phyloP scores from a whole-genome alignment of 805 yeast species.

The Yamadazyma akitaensis region DNA sequence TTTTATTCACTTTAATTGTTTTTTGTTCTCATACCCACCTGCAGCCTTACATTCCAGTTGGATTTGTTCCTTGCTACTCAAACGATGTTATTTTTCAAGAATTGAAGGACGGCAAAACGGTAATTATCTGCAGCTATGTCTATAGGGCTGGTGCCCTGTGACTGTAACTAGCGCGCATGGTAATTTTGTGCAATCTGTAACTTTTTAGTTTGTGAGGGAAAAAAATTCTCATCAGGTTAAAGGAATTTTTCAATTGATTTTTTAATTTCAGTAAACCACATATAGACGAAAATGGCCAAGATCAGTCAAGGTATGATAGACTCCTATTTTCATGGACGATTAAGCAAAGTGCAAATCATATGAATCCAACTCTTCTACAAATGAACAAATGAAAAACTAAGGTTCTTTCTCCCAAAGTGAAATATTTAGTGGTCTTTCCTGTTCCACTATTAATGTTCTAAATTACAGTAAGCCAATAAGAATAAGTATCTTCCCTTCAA shows the following conservation, averaged over 20 bases:
- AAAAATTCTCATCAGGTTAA: constrained; percentile 13
- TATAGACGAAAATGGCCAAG: constrained; percentile 50
- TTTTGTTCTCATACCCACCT: not conserved
- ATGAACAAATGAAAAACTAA: no score
- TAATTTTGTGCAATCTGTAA: constrained; percentile 4
- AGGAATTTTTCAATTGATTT: constrained; percentile 15
- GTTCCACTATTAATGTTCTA: no score
- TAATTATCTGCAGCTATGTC: not conserved
- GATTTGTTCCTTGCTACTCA: no score
- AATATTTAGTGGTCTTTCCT: not conserved
- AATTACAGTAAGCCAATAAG: no score
- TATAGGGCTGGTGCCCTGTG: constrained; percentile 9
- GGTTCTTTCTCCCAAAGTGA: not conserved
- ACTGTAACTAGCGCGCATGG: not conserved
- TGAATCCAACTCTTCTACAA: no score
- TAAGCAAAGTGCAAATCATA: not conserved
- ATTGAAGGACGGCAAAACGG: no score
- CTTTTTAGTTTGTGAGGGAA: constrained; percentile 1
- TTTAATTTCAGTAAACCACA: constrained; percentile 10
- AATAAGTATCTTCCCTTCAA: no score
- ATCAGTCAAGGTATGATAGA: constrained; percentile 53
- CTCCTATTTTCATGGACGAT: not conserved
- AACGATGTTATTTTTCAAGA: no score
- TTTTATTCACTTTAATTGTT: not conserved
- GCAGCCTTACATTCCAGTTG: no score